Base-by-base conservation (phyloP, 345 rosid genomes). In the Schrenkiella parvula region DNA sequence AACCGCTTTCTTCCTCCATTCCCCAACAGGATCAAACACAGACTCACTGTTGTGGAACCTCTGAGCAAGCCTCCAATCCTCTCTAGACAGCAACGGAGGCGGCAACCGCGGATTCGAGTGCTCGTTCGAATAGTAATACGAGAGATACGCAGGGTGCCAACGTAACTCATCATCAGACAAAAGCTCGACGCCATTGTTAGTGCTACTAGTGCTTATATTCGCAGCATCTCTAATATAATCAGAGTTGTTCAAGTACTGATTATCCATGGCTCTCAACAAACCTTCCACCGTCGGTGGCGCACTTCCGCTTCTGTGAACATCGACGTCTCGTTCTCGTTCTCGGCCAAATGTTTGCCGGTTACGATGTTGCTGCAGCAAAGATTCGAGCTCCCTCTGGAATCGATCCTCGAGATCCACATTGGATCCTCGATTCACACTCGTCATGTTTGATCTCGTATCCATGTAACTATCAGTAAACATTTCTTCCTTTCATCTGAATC, bases 281-380 rank as follows among this genome's bases (percentile, higher is more conserved):
- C 97, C 99, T 77, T 95, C 92, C 29, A 89, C 95, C 1, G 96
- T 91, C 21, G 99, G 99, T 1, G 96, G 96, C 0, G 99, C 99
- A 77, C 96, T 91, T 26, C 99, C 97, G 78, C 96, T 82, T 73
- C 99, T 81, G 70, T 78, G 82, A 7, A 80, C 82, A 63, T 86
- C 80, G 11, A 84, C 65, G 52, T 83, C 88, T 60, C 85, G 82
- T 39, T 85, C 91, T 37, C 58, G 71, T 23, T 74, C 63, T 23
- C 74, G 72, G 48, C 82, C 84, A 39, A 70, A 64, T n/a, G 75
- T 68, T 71, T 68, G 89, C 14, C 60, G 84, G 58, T 66, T 80
- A 37, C 76, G 84, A 48, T 75, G 88, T 0, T 85, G 87, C 69
- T 57, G 96, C 35, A 89, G 82, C 46, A 93, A 70, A 62, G 82